phyloP scores from a whole-genome alignment of 176 grass and related monocot species.

The Eragrostis curvula region DNA sequence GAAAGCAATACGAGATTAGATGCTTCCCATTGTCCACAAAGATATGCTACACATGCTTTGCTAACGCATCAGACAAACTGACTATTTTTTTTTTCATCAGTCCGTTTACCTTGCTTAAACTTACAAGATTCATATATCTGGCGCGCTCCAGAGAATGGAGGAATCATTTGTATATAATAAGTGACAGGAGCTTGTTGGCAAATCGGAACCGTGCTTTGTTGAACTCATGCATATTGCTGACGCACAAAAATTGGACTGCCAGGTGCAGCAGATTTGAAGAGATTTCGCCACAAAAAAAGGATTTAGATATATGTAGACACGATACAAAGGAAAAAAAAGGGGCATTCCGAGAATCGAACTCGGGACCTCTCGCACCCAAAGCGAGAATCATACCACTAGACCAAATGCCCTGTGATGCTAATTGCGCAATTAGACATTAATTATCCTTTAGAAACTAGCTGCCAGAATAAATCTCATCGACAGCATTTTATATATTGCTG shows the following conservation, averaged over 20 bases:
- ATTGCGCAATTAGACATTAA: not conserved
- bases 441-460: not conserved
- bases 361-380: constrained; percentile 99
- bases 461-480: too few relatives aligned
- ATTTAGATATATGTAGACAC: not conserved
- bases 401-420: constrained; percentile 64
- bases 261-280: not conserved
- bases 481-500: too few relatives aligned
- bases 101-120: not conserved
- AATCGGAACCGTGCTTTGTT: too few relatives aligned
- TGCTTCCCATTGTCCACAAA: not conserved
- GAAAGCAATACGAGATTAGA: not conserved
- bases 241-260: not conserved
- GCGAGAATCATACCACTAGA: constrained; percentile 99
- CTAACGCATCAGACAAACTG: not conserved
- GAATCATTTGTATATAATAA: too few relatives aligned
- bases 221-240: too few relatives aligned
- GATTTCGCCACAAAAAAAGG: not conserved
- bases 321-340: constrained; percentile 34
- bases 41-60: not conserved
- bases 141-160: not conserved
- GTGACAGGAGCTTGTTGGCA: too few relatives aligned
- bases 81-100: not conserved
- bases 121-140: not conserved
- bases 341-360: constrained; percentile 99